phyloP scores from a whole-genome alignment of 768 basidiomycete genomes.

The Hericium coralloides region DNA sequence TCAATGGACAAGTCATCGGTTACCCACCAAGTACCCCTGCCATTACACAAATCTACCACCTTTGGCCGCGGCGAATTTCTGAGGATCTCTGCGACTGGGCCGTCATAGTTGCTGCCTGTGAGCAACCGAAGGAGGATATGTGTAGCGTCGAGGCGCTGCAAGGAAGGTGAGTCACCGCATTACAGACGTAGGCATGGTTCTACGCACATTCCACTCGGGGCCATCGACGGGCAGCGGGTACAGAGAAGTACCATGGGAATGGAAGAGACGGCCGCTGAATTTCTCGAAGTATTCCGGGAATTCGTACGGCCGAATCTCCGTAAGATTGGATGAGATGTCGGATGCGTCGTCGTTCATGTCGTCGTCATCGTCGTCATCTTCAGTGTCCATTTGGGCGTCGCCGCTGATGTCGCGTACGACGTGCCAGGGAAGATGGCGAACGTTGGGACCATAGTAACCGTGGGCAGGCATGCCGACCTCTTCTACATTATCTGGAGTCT shows the following conservation, averaged over 20 bases:
- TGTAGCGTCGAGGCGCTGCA: conserved; percentile 8
- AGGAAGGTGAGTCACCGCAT: neutral
- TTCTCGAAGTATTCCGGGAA: conserved; percentile 55
- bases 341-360: conserved; percentile 26
- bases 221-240: conserved; percentile 72
- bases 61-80: conserved; percentile 27
- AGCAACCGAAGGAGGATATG: conserved; percentile 25
- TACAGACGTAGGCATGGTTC: neutral
- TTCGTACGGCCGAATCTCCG: conserved; percentile 42
- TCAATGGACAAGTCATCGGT: neutral
- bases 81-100: conserved; percentile 49
- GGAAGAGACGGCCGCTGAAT: conserved; percentile 53
- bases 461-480: neutral
- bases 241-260: conserved; percentile 50
- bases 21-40: conserved; percentile 63
- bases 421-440: too few relatives aligned
- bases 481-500: neutral
- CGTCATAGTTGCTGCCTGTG: conserved; percentile 49
- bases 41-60: conserved; percentile 70
- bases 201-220: conserved; percentile 55
- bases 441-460: neutral
- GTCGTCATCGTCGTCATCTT: neutral
- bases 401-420: neutral
- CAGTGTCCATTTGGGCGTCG: neutral
- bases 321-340: conserved; percentile 31